These are phyloP conservation scores for Microdochium nivale DNA, from an alignment of 2,329 filamentous ascomycete species.

Conservation along the genomic window DNA sequence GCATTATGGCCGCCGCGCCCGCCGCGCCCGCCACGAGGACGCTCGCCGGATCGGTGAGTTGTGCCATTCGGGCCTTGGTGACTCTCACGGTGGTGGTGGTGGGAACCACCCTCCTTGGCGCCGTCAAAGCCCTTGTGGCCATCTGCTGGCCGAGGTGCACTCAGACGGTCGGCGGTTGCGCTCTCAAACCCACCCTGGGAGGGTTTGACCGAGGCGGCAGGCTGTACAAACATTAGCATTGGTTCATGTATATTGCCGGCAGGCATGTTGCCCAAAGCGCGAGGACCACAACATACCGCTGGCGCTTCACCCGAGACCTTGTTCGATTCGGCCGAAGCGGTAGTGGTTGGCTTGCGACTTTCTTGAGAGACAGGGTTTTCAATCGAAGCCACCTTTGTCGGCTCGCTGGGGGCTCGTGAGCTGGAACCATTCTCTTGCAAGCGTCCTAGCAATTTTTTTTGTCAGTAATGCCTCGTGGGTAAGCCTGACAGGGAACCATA, in stretches of 20 bases:
- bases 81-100: slow-evolving; percentile 3
- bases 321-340: slow-evolving; percentile 26
- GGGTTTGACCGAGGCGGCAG: slow-evolving; percentile 5
- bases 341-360: slow-evolving; percentile 32
- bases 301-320: slow-evolving; percentile 28
- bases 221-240: no score
- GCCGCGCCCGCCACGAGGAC: slow-evolving; percentile 34
- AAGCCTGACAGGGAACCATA: slow-evolving; percentile 2
- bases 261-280: no score
- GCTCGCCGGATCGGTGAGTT: slow-evolving; percentile 15
- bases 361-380: slow-evolving; percentile 33
- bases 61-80: slow-evolving; percentile 31
- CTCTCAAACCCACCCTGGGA: slow-evolving; percentile 7
- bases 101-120: slow-evolving; percentile 7
- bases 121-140: slow-evolving; percentile 5
- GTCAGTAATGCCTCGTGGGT: neutral
- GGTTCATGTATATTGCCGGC: no score
- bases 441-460: neutral
- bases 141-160: slow-evolving; percentile 11
- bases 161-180: slow-evolving; percentile 3
- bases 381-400: slow-evolving; percentile 24
- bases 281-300: slow-evolving; percentile 23
- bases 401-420: slow-evolving; percentile 24
- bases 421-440: slow-evolving; percentile 1
- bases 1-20: slow-evolving; percentile 28